Conservation (phyloP, 2,329 filamentous ascomycete species). For the Passalora sequoiae region DNA sequence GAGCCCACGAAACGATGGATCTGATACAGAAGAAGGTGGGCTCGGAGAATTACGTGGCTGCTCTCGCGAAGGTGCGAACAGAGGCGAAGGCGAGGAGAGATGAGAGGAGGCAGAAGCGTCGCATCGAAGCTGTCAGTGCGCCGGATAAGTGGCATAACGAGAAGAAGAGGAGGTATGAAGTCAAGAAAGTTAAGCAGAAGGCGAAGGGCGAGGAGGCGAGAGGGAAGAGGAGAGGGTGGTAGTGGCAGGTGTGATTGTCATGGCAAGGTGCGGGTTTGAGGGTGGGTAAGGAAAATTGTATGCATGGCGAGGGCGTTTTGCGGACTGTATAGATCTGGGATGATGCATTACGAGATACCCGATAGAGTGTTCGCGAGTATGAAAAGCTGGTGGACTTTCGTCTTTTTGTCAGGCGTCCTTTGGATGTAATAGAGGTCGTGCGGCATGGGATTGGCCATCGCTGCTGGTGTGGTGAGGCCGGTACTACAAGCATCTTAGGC, state of each 20-base stretch:
- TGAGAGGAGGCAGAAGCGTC: constrained; percentile 73
- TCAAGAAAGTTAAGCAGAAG: constrained; percentile 78
- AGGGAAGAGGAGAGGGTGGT: constrained; percentile 66
- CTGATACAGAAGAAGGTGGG: constrained; percentile 80
- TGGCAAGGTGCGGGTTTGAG: too few species aligned
- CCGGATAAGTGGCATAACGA: constrained; percentile 73
- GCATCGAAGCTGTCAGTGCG: constrained; percentile 77
- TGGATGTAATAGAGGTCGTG: too few species aligned
- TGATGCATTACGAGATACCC: constrained; percentile 6
- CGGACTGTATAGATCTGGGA: constrained; percentile 4
- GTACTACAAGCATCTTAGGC: too few species aligned
- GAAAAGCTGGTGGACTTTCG: too few species aligned
- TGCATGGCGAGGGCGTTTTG: constrained; percentile 14
- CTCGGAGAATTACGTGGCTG: constrained; percentile 69
- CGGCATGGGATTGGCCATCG: too few species aligned
- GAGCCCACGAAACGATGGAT: constrained; percentile 73
- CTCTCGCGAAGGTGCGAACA: constrained; percentile 67
- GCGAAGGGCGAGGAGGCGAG: constrained; percentile 69
- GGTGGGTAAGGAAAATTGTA: too few species aligned
- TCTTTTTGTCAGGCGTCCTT: too few species aligned
- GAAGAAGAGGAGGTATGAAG: constrained; percentile 78
- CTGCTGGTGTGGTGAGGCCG: too few species aligned
- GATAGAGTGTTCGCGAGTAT: too few species aligned
- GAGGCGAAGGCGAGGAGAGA: constrained; percentile 67
- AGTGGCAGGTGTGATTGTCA: too few species aligned